Conservation (phyloP, 2,329 filamentous ascomycete species). For the Calonectria honghensis region DNA sequence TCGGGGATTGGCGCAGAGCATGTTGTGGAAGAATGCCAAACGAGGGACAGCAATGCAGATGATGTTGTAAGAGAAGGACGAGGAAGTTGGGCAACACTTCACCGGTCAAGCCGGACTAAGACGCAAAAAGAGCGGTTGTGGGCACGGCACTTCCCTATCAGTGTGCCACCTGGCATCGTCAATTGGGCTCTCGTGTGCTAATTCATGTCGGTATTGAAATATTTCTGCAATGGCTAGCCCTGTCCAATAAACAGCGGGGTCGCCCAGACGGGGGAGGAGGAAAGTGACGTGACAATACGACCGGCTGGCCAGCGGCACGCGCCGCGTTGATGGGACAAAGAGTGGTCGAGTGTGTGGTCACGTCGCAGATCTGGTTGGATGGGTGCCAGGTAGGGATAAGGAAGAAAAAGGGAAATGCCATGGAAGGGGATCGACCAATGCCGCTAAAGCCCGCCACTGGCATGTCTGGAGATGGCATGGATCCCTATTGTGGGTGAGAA, state of each 20-base stretch:
- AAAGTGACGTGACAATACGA: conserved; percentile 32
- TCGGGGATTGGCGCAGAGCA: neutral
- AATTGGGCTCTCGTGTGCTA: conserved; percentile 7
- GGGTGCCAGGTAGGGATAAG: neutral
- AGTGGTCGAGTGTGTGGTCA: conserved; percentile 10
- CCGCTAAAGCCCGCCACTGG: conserved; percentile 33
- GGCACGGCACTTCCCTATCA: neutral
- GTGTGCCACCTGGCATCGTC: conserved; percentile 25
- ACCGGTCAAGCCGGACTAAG: neutral
- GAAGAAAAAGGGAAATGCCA: conserved; percentile 5
- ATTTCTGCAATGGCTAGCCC: neutral
- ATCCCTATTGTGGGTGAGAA: conserved; percentile 14
- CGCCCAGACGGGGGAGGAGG: neutral
- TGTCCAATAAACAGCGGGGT: conserved; percentile 3
- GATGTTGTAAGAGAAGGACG: neutral
- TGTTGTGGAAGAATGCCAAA: neutral
- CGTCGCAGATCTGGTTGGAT: conserved; percentile 17
- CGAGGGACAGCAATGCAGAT: conserved; percentile 18
- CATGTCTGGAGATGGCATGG: conserved; percentile 21
- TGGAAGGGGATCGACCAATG: conserved; percentile 27
- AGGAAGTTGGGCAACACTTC: conserved; percentile 8
- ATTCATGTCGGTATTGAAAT: conserved; percentile 9
- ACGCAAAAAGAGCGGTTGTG: neutral
- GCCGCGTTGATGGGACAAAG: conserved; percentile 12
- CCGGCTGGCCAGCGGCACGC: conserved; percentile 5